Conservation (phyloP, 23 red algal genomes). For the Cyanidiococcus yangmingshanensis region DNA sequence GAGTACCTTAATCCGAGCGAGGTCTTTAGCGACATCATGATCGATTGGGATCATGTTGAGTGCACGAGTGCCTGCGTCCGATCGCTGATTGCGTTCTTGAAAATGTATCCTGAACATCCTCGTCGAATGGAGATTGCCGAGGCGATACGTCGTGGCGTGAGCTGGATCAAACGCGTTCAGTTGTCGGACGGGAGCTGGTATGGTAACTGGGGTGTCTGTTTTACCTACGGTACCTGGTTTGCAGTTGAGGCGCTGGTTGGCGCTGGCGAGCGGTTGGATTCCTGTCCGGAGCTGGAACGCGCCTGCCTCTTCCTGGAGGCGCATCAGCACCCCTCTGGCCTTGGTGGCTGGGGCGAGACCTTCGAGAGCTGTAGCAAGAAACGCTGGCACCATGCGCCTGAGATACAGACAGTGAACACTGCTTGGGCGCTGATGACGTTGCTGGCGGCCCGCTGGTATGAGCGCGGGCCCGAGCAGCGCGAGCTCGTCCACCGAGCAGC, state of each 20-base stretch:
- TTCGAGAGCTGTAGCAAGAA: constrained; percentile 60
- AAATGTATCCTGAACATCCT: constrained; percentile 42
- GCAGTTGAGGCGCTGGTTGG: constrained; percentile 75
- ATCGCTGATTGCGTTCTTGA: constrained; percentile 53
- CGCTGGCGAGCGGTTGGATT: constrained; percentile 45
- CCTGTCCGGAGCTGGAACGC: constrained; percentile 47
- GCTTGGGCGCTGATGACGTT: constrained; percentile 75
- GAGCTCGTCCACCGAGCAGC: constrained; percentile 39
- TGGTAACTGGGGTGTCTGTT: constrained; percentile 94
- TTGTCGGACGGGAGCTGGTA: constrained; percentile 96
- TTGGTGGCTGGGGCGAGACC: constrained; percentile 83
- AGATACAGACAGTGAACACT: constrained; percentile 76
- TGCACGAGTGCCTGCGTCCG: constrained; percentile 75
- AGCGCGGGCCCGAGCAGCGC: constrained; percentile 7
- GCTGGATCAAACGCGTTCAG: constrained; percentile 54
- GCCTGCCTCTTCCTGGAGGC: constrained; percentile 70
- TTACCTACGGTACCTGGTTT: constrained; percentile 94
- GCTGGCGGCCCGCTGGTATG: constrained; percentile 48
- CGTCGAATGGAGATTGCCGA: constrained; percentile 32
- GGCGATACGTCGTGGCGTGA: constrained; percentile 43
- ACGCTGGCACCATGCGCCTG: constrained; percentile 42
- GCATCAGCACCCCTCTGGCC: constrained; percentile 48
- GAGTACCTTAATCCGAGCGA: constrained; percentile 97
- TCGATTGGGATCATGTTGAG: constrained; percentile 95
- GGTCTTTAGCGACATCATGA: constrained; percentile 99